Evolutionary conservation across 306 rosid species (phyloP), one percentile per base, ranked within the genome.

Genomic region (Leucaena leucocephala): DNA sequence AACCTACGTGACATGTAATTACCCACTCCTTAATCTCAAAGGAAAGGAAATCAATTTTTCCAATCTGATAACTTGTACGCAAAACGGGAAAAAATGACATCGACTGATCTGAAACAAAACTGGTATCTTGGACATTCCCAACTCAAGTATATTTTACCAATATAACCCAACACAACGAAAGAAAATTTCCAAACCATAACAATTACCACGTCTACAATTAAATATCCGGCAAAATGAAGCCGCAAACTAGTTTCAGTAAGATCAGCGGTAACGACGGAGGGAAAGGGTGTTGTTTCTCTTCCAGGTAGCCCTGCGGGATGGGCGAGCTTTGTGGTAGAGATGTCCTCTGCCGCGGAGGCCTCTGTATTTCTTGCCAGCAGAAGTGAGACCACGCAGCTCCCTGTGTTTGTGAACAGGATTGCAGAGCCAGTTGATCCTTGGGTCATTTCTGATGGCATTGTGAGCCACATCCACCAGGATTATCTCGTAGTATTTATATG

Each of bases 231-330:
- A 19, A 63, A 67, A 34, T 35, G 44, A 78, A n/a, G 72, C 59
- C 70, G 55, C 15, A 79, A 6, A 63, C 79, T 38, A 34, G 61
- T 38, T 4, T 11, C 38, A 35, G 43, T 1, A 69, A 68, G 75
- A 71, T 89, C 71, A 91, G 17, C 97, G 97, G 72, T 89, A 93
- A 2, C 98, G 97, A 10, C 89, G 91, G 0, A 93, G 97, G 21
- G 97, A 91, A 40, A 93, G 91, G 2, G 97, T 84, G 78, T 91
- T 91, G 92, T 93, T 89, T 63, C 94, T 86, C 96, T 93, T 93
- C 97, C 98, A 93, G 67, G 89, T 93, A 13, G 98, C 98, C 82
- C 92, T 85, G 83, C 97, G 93, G 34, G 98, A 93, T 43, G 96
- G 97, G 36, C 91, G 82, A 22, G 80, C 83, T 83, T 88, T 90